phyloP scores from a whole-genome alignment of 2,329 filamentous ascomycete species.

The Escovopsis sp. region DNA sequence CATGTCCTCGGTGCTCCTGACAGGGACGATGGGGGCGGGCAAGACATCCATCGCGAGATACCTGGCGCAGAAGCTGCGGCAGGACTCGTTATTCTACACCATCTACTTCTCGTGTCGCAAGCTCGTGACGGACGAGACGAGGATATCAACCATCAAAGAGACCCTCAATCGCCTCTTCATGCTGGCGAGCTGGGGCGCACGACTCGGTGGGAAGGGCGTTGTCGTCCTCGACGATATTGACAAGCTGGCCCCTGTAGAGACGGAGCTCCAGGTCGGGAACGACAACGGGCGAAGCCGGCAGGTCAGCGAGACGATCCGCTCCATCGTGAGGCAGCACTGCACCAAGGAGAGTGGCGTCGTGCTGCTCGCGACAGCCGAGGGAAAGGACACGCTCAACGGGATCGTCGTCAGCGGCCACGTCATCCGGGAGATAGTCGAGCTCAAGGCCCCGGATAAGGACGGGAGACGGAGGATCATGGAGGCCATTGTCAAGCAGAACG shows the following conservation, averaged over 20 bases:
- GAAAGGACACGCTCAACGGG: constrained; percentile 84
- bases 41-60: constrained; percentile 72
- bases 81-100: constrained; percentile 62
- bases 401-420: constrained; percentile 84
- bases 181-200: constrained; percentile 77
- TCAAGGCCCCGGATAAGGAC: constrained; percentile 90
- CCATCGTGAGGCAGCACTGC: constrained; percentile 73
- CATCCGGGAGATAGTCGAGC: constrained; percentile 73
- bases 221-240: constrained; percentile 90
- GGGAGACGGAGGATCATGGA: constrained; percentile 72
- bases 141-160: constrained; percentile 82
- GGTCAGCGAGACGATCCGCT: constrained; percentile 75
- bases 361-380: constrained; percentile 76
- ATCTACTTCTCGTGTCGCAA: constrained; percentile 78
- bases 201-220: constrained; percentile 66
- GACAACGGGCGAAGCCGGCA: constrained; percentile 89
- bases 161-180: constrained; percentile 73
- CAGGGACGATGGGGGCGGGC: constrained; percentile 76
- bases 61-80: constrained; percentile 57
- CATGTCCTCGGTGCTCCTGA: constrained; percentile 77
- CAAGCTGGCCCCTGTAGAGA: constrained; percentile 82
- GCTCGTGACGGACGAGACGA: constrained; percentile 78
- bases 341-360: constrained; percentile 66
- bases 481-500: constrained; percentile 49
- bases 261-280: constrained; percentile 82